Evolutionary conservation across 768 basidiomycete species (phyloP).

Genomic region (Boletus subcaerulescens): DNA sequence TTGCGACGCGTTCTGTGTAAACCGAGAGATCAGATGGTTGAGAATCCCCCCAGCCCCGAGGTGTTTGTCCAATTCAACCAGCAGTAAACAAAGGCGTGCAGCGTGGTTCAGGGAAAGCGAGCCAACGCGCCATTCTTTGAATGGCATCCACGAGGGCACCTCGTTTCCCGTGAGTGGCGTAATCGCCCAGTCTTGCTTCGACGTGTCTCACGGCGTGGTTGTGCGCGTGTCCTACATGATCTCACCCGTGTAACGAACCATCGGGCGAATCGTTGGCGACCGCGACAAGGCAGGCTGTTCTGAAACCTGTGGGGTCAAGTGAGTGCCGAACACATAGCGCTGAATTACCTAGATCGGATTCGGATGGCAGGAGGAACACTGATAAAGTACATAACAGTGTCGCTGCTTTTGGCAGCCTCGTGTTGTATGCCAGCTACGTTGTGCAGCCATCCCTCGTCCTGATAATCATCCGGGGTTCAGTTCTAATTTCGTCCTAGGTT

Average conservation of each 20-base stretch:
- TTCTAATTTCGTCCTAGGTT: slow-evolving; percentile 26
- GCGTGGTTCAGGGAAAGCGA: slow-evolving; percentile 7
- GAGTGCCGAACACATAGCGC: not conserved
- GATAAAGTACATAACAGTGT: slow-evolving; percentile 27
- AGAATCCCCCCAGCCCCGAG: no score
- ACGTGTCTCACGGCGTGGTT: slow-evolving; percentile 20
- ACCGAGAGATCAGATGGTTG: no score
- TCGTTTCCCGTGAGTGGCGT: slow-evolving; percentile 24
- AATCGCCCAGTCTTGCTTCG: slow-evolving; percentile 19
- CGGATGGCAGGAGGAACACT: slow-evolving; percentile 6
- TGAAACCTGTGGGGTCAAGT: not conserved
- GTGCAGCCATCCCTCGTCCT: slow-evolving; percentile 20
- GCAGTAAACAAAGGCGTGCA: not conserved
- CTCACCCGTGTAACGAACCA: not conserved
- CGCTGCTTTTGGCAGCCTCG: slow-evolving; percentile 35
- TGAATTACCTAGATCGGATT: slow-evolving; percentile 12
- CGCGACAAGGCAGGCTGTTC: not conserved
- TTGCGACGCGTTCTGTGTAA: no score
- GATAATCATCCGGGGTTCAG: slow-evolving; percentile 33
- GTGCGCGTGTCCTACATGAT: slow-evolving; percentile 8
- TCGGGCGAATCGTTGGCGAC: not conserved
- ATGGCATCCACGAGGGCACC: slow-evolving; percentile 28
- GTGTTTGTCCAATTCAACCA: no score
- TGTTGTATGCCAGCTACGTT: slow-evolving; percentile 30
- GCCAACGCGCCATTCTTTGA: slow-evolving; percentile 1